Percentiles rank a stretch among this genome's conserved stretches.
Conservation (phyloP, 495 filamentous ascomycete genomes). For the Geopyxis carbonaria region DNA sequence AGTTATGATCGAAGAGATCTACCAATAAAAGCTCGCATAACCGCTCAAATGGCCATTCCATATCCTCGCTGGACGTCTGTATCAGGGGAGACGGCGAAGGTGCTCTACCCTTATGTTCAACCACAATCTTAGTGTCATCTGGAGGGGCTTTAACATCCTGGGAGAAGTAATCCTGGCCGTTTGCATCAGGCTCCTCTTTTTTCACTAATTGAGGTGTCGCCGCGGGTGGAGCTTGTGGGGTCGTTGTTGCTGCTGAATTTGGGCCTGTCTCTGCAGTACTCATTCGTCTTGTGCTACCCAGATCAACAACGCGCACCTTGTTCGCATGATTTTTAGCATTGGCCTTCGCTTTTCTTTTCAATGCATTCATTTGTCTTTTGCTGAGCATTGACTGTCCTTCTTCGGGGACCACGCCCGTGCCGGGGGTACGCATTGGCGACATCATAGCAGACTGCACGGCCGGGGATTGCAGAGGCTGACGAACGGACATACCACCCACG, state of each 20-base stretch:
- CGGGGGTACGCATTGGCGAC: constrained; percentile 17
- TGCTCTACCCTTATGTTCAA: constrained; percentile 77
- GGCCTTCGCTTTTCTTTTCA: constrained; percentile 78
- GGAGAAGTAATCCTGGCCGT: constrained; percentile 64
- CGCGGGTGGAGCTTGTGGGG: constrained; percentile 40
- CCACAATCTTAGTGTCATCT: constrained; percentile 81
- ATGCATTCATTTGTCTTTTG: constrained; percentile 77
- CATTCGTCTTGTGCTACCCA: constrained; percentile 47
- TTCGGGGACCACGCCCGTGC: constrained; percentile 33
- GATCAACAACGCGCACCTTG: constrained; percentile 79
- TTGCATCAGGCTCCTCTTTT: constrained; percentile 39
- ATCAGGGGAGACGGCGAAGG: constrained; percentile 42
- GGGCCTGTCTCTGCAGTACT: constrained; percentile 38
- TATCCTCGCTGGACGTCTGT: constrained; percentile 43
- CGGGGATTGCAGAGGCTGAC: constrained; percentile 24
- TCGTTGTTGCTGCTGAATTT: constrained; percentile 27
- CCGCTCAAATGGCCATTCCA: constrained; percentile 87
- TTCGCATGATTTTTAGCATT: constrained; percentile 65
- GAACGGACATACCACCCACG: constrained; percentile 20
- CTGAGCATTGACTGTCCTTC: constrained; percentile 50
- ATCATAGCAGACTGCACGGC: constrained; percentile 28
- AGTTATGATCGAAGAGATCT: constrained; percentile 82
- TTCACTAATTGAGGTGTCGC: constrained; percentile 57
- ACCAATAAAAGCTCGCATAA: constrained; percentile 85
- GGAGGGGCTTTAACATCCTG: constrained; percentile 57